Percentiles rank a stretch among this genome's conserved stretches.
Conservation (phyloP, 1,284 basidiomycete species). For the Ceraceosorus guamensis region DNA sequence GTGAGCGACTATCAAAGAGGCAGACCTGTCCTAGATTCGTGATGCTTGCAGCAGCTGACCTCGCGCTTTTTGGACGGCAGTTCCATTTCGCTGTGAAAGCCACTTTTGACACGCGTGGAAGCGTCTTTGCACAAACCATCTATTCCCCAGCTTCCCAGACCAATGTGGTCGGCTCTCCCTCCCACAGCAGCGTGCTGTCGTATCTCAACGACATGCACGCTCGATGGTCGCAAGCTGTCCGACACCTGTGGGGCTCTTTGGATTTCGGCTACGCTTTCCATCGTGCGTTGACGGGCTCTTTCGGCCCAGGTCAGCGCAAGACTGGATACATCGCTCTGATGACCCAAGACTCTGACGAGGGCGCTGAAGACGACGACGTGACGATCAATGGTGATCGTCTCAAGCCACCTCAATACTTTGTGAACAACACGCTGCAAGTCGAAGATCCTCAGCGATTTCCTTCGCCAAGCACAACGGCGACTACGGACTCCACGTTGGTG, state of each 20-base stretch:
- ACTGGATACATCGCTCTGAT: slow-evolving; percentile 8
- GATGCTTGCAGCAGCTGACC: no score
- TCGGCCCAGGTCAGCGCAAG: slow-evolving; percentile 14
- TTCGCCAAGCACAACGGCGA: slow-evolving; percentile 11
- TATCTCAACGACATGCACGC: slow-evolving; percentile 40
- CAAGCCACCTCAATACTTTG: background rate
- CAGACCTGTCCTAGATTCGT: no score
- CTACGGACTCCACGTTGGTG: slow-evolving; percentile 6
- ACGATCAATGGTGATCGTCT: background rate
- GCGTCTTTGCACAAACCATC: slow-evolving; percentile 41
- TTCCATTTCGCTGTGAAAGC: slow-evolving; percentile 46
- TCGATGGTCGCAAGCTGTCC: slow-evolving; percentile 44
- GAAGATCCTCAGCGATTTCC: slow-evolving; percentile 4
- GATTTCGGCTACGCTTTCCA: slow-evolving; percentile 33
- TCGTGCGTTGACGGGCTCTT: slow-evolving; percentile 29
- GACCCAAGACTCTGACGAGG: background rate
- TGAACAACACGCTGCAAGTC: background rate
- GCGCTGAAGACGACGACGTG: slow-evolving; percentile 3
- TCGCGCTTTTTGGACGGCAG: no score
- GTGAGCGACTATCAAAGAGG: slow-evolving; percentile 12
- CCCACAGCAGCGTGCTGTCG: slow-evolving; percentile 21
- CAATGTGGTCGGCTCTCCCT: slow-evolving; percentile 37
- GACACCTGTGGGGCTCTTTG: slow-evolving; percentile 41
- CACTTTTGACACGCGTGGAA: slow-evolving; percentile 43
- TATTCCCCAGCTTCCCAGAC: slow-evolving; percentile 47